Evolutionary conservation across 2,329 filamentous ascomycete species (phyloP).

Genomic region (Niveomyces coronatus): DNA sequence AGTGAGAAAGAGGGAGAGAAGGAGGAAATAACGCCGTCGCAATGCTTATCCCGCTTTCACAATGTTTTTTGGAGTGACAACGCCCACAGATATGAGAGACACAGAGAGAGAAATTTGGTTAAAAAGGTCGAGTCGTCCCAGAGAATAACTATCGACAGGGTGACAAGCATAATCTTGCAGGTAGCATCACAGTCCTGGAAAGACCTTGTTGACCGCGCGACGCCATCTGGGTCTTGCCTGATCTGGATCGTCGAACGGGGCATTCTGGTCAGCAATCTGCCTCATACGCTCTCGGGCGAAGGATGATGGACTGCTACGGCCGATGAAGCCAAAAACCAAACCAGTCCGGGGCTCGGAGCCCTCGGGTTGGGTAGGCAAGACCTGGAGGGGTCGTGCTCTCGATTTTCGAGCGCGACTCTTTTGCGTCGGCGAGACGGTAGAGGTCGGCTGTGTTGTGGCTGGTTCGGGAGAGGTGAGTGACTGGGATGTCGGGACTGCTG

Average conservation of each 20-base stretch:
- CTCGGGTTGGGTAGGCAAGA: slow-evolving; percentile 29
- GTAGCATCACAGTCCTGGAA: slow-evolving; percentile 24
- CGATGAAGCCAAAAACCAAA: slow-evolving; percentile 16
- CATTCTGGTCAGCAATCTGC: slow-evolving; percentile 31
- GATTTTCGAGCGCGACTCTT: slow-evolving; percentile 9
- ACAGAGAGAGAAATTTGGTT: not conserved
- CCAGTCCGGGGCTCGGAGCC: slow-evolving; percentile 19
- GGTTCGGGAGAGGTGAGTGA: not conserved
- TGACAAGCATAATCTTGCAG: not conserved
- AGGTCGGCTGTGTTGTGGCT: not conserved
- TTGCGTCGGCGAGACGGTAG: slow-evolving; percentile 10
- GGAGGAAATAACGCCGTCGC: slow-evolving; percentile 4
- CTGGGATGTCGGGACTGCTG: not conserved
- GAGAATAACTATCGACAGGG: too few species aligned
- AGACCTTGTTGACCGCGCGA: slow-evolving; percentile 31
- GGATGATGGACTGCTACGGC: slow-evolving; percentile 32
- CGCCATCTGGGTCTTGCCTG: slow-evolving; percentile 30
- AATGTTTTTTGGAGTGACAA: not conserved
- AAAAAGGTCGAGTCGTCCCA: slow-evolving; percentile 1
- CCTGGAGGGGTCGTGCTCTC: slow-evolving; percentile 16
- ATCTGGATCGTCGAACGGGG: slow-evolving; percentile 34
- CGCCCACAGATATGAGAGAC: not conserved
- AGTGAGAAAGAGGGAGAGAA: not conserved
- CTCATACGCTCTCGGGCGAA: slow-evolving; percentile 34
- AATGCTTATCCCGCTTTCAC: slow-evolving; percentile 6